Evolutionary conservation across 768 basidiomycete species (phyloP).

Genomic region (Asterophora parasitica): DNA sequence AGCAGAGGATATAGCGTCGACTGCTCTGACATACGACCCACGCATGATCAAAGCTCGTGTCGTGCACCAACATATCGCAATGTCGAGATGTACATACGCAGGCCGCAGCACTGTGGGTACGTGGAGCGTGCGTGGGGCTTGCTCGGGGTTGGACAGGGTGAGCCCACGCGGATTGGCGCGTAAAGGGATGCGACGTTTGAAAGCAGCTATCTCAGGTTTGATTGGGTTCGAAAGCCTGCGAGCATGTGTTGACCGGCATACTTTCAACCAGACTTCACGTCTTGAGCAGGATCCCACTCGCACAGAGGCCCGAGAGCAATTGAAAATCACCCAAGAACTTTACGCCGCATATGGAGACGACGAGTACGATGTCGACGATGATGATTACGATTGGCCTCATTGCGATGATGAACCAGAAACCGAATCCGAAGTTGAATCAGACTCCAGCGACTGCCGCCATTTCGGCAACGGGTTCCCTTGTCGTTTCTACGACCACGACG

Average conservation of each 20-base stretch:
- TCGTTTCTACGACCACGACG: constrained; percentile 47
- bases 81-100: too few relatives aligned
- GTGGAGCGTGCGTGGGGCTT: too few relatives aligned
- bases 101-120: too few relatives aligned
- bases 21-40: constrained; percentile 31
- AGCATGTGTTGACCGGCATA: background rate
- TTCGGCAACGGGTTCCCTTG: constrained; percentile 43
- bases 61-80: too few relatives aligned
- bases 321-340: constrained; percentile 11
- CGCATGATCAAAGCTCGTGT: constrained; percentile 30
- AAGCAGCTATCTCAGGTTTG: constrained; percentile 25
- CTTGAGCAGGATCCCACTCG: constrained; percentile 21
- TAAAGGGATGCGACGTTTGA: constrained; percentile 21
- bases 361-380: background rate
- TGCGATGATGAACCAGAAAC: constrained; percentile 22
- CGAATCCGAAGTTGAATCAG: constrained; percentile 35
- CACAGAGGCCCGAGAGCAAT: constrained; percentile 14
- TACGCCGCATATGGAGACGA: constrained; percentile 10
- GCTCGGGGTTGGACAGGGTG: too few relatives aligned
- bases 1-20: constrained; percentile 34
- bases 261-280: constrained; percentile 21
- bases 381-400: constrained; percentile 12
- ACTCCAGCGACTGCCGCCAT: constrained; percentile 50
- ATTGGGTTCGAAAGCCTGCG: background rate
- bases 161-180: constrained; percentile 29